A percentile compares a stretch with the other conserved stretches of the same genome.
These are phyloP conservation scores for Venturiaceae sp. DNA, from an alignment of 2,329 filamentous ascomycete species.

Conservation along the genomic window DNA sequence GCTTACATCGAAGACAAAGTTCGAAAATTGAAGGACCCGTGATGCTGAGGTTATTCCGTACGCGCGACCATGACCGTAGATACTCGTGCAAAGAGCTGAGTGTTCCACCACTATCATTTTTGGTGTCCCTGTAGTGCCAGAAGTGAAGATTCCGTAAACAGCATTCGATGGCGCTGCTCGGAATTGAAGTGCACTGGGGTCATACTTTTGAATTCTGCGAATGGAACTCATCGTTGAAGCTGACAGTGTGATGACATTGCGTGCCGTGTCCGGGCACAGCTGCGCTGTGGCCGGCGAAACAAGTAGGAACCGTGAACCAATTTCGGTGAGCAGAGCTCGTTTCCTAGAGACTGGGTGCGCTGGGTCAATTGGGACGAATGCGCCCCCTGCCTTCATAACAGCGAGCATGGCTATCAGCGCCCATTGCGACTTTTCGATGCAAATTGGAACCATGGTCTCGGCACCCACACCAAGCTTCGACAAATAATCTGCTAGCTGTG, in stretches of 20 bases:
- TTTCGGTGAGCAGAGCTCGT: no score
- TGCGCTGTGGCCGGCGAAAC: no score
- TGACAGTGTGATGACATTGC: no score
- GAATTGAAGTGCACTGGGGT: slow-evolving; percentile 49
- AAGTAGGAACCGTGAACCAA: no score
- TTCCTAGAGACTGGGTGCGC: slow-evolving; percentile 44
- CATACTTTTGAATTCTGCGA: no score
- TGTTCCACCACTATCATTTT: slow-evolving; percentile 84
- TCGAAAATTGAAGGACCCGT: slow-evolving; percentile 43
- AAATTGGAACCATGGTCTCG: slow-evolving; percentile 61
- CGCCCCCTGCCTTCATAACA: slow-evolving; percentile 71
- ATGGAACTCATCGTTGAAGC: no score
- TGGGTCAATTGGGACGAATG: slow-evolving; percentile 72
- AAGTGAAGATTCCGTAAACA: slow-evolving; percentile 55
- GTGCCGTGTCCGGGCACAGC: no score
- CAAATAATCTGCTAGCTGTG: slow-evolving; percentile 61
- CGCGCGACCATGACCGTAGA: slow-evolving; percentile 65
- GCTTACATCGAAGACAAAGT: slow-evolving; percentile 35
- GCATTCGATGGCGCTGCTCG: slow-evolving; percentile 33
- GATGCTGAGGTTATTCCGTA: slow-evolving; percentile 46
- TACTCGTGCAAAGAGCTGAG: slow-evolving; percentile 65
- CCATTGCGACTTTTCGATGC: slow-evolving; percentile 77
- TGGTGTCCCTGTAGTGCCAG: slow-evolving; percentile 77
- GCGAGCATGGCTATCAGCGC: slow-evolving; percentile 75
- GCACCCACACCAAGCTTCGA: slow-evolving; percentile 35